Percentiles rank a stretch among this genome's conserved stretches.
These are phyloP conservation scores for Aspergillus olivimuriae DNA, from an alignment of 495 filamentous ascomycete genomes.

Conservation along the genomic window DNA sequence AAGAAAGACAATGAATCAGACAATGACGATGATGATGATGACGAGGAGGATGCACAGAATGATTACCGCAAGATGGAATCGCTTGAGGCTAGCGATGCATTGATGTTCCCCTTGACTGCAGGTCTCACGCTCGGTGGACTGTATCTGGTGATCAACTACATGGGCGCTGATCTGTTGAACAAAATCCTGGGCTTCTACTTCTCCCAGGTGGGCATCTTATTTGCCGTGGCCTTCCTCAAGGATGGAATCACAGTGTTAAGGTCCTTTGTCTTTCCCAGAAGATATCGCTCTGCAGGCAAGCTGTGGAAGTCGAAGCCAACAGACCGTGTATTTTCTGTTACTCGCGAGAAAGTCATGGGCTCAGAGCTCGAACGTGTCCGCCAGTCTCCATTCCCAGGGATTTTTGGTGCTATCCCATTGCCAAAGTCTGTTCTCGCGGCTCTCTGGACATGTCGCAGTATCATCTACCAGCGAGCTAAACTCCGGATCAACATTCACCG, in stretches of 20 bases:
- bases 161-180: conserved; percentile 75
- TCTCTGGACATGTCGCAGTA: conserved; percentile 45
- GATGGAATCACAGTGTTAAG: conserved; percentile 59
- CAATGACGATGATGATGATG: conserved; percentile 49
- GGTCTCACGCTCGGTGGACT: conserved; percentile 66
- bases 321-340: conserved; percentile 22
- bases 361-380: conserved; percentile 13
- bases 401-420: conserved; percentile 38
- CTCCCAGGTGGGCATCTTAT: conserved; percentile 68
- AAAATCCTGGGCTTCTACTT: conserved; percentile 83
- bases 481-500: conserved; percentile 40
- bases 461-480: conserved; percentile 42
- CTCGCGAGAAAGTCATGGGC: conserved; percentile 1
- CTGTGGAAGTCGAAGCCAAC: conserved; percentile 33
- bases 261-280: conserved; percentile 66
- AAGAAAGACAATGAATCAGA: conserved; percentile 41
- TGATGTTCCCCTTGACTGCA: conserved; percentile 81
- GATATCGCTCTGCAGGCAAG: conserved; percentile 31
- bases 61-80: conserved; percentile 61
- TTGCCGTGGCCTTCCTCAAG: conserved; percentile 60
- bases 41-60: conserved; percentile 46
- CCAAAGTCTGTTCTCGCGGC: conserved; percentile 19
- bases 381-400: conserved; percentile 47
- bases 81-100: conserved; percentile 70
- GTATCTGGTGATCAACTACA: conserved; percentile 85